Evolutionary conservation across 1,139 yeast genomes (phyloP).

Genomic region (Hyphopichia wangnamkhiaoensis): DNA sequence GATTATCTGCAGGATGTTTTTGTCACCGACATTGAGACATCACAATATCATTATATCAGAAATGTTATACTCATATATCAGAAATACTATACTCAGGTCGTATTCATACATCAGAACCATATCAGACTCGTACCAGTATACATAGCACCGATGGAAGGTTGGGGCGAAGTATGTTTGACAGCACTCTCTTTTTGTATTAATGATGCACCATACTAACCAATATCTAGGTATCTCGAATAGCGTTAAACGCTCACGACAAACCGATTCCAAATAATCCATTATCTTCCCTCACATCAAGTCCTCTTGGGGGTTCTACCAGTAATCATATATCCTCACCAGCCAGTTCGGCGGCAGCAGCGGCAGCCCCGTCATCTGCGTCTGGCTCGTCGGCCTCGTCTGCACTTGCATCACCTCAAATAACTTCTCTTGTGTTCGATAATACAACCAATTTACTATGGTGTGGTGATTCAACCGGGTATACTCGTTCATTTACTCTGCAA

Average conservation of each 20-base stretch:
- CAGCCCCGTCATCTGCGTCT: slow-evolving; percentile 12
- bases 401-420: slow-evolving; percentile 17
- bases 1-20: too few relatives aligned
- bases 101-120: background rate
- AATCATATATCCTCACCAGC: too few relatives aligned
- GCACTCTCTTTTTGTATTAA: slow-evolving; percentile 4
- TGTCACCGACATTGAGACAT: too few relatives aligned
- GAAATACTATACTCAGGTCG: too few relatives aligned
- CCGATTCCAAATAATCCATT: background rate
- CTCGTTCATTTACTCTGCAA: slow-evolving; percentile 32
- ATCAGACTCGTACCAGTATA: background rate
- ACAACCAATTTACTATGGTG: slow-evolving; percentile 79
- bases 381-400: slow-evolving; percentile 5
- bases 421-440: slow-evolving; percentile 63
- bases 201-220: slow-evolving; percentile 8
- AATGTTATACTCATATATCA: too few relatives aligned
- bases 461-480: slow-evolving; percentile 59
- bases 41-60: background rate
- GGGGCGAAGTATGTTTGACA: slow-evolving; percentile 31
- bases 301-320: slow-evolving; percentile 3
- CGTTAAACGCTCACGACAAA: slow-evolving; percentile 7
- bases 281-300: slow-evolving; percentile 19
- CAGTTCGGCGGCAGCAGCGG: too few relatives aligned
- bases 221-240: slow-evolving; percentile 27
- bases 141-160: slow-evolving; percentile 48